Percentiles rank a stretch among this genome's conserved stretches.
These are phyloP conservation scores for Stentor coeruleus DNA, from an alignment of 73 alveolate species.

Conservation along the genomic window DNA sequence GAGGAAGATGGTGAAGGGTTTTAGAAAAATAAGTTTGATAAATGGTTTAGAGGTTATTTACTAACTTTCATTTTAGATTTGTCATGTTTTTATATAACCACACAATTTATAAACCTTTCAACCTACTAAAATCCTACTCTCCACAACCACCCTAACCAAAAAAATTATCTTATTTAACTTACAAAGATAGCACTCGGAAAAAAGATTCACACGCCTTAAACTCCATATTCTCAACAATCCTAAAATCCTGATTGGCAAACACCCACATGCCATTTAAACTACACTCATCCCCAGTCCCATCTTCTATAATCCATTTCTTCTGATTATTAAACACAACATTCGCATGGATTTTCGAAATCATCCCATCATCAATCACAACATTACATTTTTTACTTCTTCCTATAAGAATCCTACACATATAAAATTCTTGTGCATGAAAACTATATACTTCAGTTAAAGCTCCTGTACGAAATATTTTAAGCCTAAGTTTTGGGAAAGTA, in stretches of 20 bases:
- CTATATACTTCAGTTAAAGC: background rate
- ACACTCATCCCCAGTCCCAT: background rate
- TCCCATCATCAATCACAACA: conserved; percentile 15
- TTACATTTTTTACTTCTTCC: background rate
- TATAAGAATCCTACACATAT: background rate
- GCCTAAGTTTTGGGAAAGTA: background rate
- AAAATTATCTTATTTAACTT: too few species aligned
- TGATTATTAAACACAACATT: background rate
- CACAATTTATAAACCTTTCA: too few species aligned
- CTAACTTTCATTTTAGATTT: too few species aligned
- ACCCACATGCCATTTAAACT: conserved; percentile 21
- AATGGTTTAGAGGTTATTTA: too few species aligned
- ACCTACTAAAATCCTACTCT: too few species aligned
- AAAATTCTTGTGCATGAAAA: conserved; percentile 15
- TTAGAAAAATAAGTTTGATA: too few species aligned
- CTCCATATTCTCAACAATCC: background rate
- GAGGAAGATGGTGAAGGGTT: too few species aligned
- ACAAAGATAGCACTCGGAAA: background rate
- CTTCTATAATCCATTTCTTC: background rate
- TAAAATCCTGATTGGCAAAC: background rate
- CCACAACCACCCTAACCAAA: too few species aligned
- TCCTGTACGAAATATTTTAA: background rate
- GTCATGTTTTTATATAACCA: too few species aligned
- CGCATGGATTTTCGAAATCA: conserved; percentile 14
- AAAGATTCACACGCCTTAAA: background rate